A percentile compares a stretch with the other conserved stretches of the same genome.
Conservation (phyloP, 306 rosid species). For the Vigna radiata region DNA sequence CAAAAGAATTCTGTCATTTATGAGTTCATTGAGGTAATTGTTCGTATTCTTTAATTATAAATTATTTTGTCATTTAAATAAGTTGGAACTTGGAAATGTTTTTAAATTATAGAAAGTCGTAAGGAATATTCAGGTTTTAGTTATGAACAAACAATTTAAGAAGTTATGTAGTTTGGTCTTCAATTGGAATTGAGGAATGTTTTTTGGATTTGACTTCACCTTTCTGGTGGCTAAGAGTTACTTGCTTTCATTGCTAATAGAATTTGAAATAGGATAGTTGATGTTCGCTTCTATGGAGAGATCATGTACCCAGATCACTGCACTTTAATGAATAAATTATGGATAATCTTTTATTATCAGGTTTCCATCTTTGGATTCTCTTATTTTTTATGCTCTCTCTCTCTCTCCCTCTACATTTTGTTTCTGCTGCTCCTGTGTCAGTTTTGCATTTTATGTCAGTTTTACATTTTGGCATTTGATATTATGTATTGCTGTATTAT, state of each 20-base stretch:
- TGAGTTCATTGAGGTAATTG: constrained; percentile 5
- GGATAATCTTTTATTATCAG: neutral
- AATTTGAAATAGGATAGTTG: constrained; percentile 28
- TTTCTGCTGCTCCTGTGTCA: constrained; percentile 21
- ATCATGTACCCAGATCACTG: constrained; percentile 25
- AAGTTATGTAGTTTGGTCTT: too few relatives aligned
- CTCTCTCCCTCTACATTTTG: neutral
- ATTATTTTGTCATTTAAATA: too few relatives aligned
- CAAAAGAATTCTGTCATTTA: neutral
- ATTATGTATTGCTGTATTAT: constrained; percentile 20
- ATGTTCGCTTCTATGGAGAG: constrained; percentile 28
- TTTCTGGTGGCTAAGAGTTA: neutral
- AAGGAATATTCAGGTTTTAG: neutral
- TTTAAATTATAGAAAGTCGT: constrained; percentile 26
- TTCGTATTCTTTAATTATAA: neutral
- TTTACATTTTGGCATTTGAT: constrained; percentile 36
- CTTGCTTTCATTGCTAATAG: constrained; percentile 28
- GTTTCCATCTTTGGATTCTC: neutral
- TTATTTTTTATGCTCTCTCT: neutral
- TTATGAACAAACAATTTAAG: too few relatives aligned
- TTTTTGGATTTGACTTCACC: constrained; percentile 26
- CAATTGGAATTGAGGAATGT: constrained; percentile 12
- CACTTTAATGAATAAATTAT: constrained; percentile 16
- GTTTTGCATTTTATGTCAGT: constrained; percentile 33
- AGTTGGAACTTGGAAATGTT: neutral